Percentiles rank a stretch among this genome's conserved stretches.
These are phyloP conservation scores for Favolaschia claudopus DNA, from an alignment of 768 basidiomycete species.

Conservation along the genomic window DNA sequence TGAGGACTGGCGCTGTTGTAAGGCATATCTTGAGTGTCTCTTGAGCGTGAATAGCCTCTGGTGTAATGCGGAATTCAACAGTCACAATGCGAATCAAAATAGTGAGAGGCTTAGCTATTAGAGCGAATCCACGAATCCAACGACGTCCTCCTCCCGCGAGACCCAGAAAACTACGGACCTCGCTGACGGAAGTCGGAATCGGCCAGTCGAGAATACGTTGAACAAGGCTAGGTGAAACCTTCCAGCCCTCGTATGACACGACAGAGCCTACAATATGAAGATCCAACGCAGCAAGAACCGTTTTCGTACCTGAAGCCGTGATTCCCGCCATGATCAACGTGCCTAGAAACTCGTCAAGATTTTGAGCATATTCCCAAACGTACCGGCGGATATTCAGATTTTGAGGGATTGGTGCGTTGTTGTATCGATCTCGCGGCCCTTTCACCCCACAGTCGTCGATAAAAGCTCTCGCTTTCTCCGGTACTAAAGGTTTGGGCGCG, in stretches of 20 bases:
- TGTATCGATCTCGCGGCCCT: slow-evolving; percentile 25
- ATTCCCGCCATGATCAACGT: slow-evolving; percentile 35
- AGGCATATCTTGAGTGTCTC: slow-evolving; percentile 33
- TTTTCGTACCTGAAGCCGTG: slow-evolving; percentile 42
- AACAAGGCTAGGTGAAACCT: slow-evolving; percentile 30
- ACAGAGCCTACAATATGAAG: slow-evolving; percentile 39
- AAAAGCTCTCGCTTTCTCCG: slow-evolving; percentile 15
- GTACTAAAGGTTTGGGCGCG: slow-evolving; percentile 12
- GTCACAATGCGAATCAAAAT: slow-evolving; percentile 12
- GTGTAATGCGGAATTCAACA: slow-evolving; percentile 35
- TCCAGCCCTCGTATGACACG: slow-evolving; percentile 39
- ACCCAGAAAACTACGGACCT: slow-evolving; percentile 38
- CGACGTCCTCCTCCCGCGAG: slow-evolving; percentile 24
- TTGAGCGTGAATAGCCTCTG: slow-evolving; percentile 32
- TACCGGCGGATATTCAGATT: slow-evolving; percentile 35
- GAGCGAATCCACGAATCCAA: slow-evolving; percentile 35
- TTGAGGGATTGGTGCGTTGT: slow-evolving; percentile 17
- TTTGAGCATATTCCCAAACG: slow-evolving; percentile 35
- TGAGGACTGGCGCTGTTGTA: slow-evolving; percentile 34
- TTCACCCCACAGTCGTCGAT: slow-evolving; percentile 32
- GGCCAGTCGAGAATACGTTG: slow-evolving; percentile 40
- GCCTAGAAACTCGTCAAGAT: slow-evolving; percentile 31
- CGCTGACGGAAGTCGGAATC: not conserved
- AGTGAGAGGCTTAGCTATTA: slow-evolving; percentile 35
- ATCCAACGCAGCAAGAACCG: slow-evolving; percentile 24